Conservation (phyloP, 2,329 filamentous ascomycete species). For the Thelonectria rubi region DNA sequence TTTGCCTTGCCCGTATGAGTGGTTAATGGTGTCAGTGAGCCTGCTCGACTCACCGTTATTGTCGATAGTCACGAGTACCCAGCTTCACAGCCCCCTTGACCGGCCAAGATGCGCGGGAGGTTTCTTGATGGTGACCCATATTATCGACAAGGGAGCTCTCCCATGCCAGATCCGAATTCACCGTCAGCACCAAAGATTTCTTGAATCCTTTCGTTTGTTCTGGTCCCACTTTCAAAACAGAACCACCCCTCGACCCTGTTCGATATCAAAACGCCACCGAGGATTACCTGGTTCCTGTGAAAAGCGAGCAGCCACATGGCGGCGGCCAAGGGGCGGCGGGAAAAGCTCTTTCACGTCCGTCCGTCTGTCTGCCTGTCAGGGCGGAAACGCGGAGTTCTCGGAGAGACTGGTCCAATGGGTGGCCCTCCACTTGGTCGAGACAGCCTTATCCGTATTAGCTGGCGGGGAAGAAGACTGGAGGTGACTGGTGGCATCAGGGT, state of each 20-base stretch:
- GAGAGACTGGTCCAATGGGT: background rate
- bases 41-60: conserved; percentile 4
- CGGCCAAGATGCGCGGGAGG: background rate
- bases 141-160: background rate
- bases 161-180: background rate
- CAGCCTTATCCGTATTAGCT: background rate
- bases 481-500: background rate
- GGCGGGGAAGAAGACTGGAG: background rate
- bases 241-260: background rate
- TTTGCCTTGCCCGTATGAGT: background rate
- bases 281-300: background rate
- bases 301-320: conserved; percentile 11
- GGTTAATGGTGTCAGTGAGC: background rate
- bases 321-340: background rate
- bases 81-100: background rate
- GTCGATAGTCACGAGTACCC: background rate
- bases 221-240: conserved; percentile 7
- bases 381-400: conserved; percentile 7
- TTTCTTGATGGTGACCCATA: background rate
- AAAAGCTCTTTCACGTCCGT: background rate
- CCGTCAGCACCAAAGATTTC: background rate
- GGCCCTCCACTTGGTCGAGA: background rate
- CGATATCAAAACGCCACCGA: background rate
- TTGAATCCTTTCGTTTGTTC: background rate
- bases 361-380: background rate